A percentile compares a stretch with the other conserved stretches of the same genome.
Evolutionary conservation across 2,329 filamentous ascomycete genomes (phyloP).

Genomic region (Fusarium lateritium): DNA sequence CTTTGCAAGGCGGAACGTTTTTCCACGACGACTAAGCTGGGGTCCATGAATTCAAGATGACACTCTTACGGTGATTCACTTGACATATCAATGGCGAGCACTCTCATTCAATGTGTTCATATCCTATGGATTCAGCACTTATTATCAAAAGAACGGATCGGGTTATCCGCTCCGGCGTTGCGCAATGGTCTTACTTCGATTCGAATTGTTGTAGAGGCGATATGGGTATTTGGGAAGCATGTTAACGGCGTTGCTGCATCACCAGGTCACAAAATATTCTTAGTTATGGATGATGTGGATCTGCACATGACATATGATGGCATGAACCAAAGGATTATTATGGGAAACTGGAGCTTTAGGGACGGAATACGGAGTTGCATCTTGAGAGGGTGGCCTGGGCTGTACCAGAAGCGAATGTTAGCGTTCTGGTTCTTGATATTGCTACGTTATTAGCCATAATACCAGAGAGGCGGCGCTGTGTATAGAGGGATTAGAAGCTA

Average conservation of each 20-base stretch:
- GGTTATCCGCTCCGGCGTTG: conserved; percentile 49
- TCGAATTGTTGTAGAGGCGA: conserved; percentile 52
- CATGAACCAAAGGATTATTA: conserved; percentile 45
- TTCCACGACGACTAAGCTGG: conserved; percentile 63
- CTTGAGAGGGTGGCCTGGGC: conserved; percentile 42
- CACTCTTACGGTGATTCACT: conserved; percentile 23
- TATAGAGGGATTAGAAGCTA: conserved; percentile 45
- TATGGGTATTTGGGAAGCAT: conserved; percentile 54
- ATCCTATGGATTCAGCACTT: conserved; percentile 42
- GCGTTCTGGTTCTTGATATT: conserved; percentile 44
- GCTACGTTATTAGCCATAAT: conserved; percentile 39
- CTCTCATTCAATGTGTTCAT: conserved; percentile 12
- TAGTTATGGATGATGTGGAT: conserved; percentile 48
- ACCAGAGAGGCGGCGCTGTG: conserved; percentile 35
- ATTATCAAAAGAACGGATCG: conserved; percentile 41
- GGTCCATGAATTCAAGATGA: conserved; percentile 11
- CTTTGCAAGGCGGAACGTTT: conserved; percentile 64
- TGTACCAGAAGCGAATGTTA: conserved; percentile 31
- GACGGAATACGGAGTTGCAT: conserved; percentile 48
- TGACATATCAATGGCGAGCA: conserved; percentile 32
- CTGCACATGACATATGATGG: conserved; percentile 50
- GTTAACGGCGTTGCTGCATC: conserved; percentile 56
- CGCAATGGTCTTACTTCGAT: conserved; percentile 51
- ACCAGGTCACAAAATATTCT: conserved; percentile 44
- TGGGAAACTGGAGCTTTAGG: conserved; percentile 45